phyloP scores from a whole-genome alignment of 805 yeast genomes.

The Wickerhamiella qilinensis region DNA sequence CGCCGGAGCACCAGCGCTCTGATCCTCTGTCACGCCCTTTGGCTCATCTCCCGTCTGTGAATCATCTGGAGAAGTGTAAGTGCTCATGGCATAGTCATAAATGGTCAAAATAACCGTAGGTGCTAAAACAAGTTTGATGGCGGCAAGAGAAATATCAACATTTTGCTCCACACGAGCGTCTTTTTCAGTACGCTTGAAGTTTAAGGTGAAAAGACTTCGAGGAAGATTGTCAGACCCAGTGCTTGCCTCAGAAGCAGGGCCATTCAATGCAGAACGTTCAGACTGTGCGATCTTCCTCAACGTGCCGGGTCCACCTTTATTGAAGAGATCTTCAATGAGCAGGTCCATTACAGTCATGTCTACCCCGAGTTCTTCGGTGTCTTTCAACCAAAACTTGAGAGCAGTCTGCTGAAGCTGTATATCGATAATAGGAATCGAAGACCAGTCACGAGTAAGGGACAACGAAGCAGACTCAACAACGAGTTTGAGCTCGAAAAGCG shows the following conservation, averaged over 20 bases:
- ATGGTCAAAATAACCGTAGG: conserved; percentile 66
- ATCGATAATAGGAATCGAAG: conserved; percentile 57
- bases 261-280: conserved; percentile 10
- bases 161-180: conserved; percentile 48
- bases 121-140: conserved; percentile 57
- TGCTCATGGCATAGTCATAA: conserved; percentile 64
- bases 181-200: conserved; percentile 10
- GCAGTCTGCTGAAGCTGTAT: conserved; percentile 49
- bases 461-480: conserved; percentile 47
- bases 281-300: conserved; percentile 59
- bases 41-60: conserved; percentile 25
- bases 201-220: conserved; percentile 9
- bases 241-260: conserved; percentile 32
- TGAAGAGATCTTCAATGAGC: conserved; percentile 60
- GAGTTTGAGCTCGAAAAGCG: conserved; percentile 54
- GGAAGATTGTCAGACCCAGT: conserved; percentile 33
- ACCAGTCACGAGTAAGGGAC: conserved; percentile 50
- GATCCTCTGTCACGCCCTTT: conserved; percentile 1
- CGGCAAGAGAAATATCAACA: conserved; percentile 56
- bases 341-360: conserved; percentile 50
- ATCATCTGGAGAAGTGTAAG: conserved; percentile 65
- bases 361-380: conserved; percentile 40
- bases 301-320: conserved; percentile 41
- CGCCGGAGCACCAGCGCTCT: neutral
- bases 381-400: conserved; percentile 44